Evolutionary conservation across 208 protist species (phyloP).

Genomic region (Acanthamoeba triangularis): DNA sequence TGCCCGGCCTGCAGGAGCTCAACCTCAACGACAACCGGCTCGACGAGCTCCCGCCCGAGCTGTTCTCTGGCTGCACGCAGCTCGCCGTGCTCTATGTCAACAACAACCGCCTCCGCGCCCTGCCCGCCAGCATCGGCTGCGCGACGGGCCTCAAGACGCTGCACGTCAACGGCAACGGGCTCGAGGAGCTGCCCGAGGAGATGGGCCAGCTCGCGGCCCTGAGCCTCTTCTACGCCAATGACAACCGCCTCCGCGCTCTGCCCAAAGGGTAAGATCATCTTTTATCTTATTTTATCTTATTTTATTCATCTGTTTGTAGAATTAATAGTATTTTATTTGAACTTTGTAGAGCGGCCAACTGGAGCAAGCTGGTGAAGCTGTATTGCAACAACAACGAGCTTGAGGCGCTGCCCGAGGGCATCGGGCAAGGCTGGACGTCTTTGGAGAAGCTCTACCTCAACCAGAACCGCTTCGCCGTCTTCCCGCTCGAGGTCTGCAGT

Average conservation of each 20-base stretch:
- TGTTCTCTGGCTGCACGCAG: constrained; percentile 1
- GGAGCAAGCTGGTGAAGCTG: constrained; percentile 9
- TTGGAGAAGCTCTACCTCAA: constrained; percentile 45
- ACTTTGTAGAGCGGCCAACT: not conserved
- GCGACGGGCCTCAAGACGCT: not conserved
- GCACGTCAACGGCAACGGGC: constrained; percentile 11
- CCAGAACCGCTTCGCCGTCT: not conserved
- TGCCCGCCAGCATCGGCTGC: not conserved
- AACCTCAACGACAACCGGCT: constrained; percentile 58
- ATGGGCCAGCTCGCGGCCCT: constrained; percentile 42
- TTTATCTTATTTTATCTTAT: not conserved
- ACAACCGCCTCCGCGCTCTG: not conserved
- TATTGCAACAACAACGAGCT: constrained; percentile 30
- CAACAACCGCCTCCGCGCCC: constrained; percentile 8
- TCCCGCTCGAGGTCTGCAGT: constrained; percentile 2
- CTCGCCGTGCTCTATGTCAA: not conserved
- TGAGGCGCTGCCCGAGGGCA: not conserved
- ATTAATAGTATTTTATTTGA: too few relatives aligned
- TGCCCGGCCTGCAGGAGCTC: not conserved
- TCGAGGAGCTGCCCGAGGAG: constrained; percentile 31
- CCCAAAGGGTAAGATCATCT: not conserved
- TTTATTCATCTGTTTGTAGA: too few relatives aligned
- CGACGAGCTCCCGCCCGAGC: not conserved
- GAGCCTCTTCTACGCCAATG: constrained; percentile 19
- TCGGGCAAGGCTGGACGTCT: not conserved